These are phyloP conservation scores for Hemisphaericaspora nanyangensis DNA, from an alignment of 805 yeast genomes.

Conservation along the genomic window DNA sequence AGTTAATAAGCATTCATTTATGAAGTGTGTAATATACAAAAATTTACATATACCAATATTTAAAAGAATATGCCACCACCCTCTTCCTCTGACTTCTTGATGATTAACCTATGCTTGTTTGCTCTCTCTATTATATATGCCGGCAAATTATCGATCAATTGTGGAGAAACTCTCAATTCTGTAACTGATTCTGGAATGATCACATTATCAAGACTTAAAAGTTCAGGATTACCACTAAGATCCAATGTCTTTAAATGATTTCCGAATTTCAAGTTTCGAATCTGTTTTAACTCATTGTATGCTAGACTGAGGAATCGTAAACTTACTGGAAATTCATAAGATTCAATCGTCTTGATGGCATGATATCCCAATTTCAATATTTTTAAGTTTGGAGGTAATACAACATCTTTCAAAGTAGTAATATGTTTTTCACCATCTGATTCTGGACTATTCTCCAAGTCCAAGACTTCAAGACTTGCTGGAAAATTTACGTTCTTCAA, in stretches of 20 bases:
- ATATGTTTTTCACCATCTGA: constrained; percentile 39
- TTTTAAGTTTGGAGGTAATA: constrained; percentile 32
- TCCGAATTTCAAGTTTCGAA: constrained; percentile 36
- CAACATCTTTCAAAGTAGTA: constrained; percentile 39
- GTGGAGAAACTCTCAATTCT: constrained; percentile 35
- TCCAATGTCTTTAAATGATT: constrained; percentile 30
- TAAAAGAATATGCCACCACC: neutral
- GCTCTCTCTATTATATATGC: constrained; percentile 37
- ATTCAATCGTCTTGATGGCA: constrained; percentile 34
- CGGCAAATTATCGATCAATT: constrained; percentile 32
- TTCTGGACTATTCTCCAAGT: constrained; percentile 41
- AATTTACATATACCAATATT: constrained; percentile 2
- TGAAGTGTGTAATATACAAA: neutral
- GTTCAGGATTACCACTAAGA: constrained; percentile 40
- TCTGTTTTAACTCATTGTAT: constrained; percentile 36
- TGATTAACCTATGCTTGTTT: constrained; percentile 27
- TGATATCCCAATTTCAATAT: constrained; percentile 38
- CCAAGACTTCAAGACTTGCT: constrained; percentile 32
- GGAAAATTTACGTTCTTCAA: constrained; percentile 42
- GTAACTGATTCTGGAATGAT: constrained; percentile 33
- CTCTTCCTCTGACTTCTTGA: constrained; percentile 13
- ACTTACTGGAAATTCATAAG: constrained; percentile 34
- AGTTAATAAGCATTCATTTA: constrained; percentile 3
- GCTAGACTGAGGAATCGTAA: constrained; percentile 30
- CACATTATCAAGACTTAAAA: constrained; percentile 34